Base-by-base conservation (phyloP, 192 early-diverging fungal species). In the Blastocladiella britannica region DNA sequence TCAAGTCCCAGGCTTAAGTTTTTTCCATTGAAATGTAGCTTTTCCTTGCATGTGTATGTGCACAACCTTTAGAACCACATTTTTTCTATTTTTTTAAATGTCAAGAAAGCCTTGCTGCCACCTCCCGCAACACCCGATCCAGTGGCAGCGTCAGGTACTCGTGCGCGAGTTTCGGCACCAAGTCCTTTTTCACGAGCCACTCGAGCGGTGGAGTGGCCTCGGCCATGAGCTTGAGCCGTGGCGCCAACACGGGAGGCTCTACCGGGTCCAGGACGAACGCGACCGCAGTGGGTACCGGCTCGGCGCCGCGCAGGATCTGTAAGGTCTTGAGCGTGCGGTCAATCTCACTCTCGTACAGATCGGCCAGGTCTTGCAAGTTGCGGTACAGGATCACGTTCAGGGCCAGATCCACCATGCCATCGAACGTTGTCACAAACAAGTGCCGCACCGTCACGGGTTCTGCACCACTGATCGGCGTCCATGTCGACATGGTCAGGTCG, bases 131-230 rank as follows among this genome's bases (percentile, higher is more conserved):
- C 4, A 72, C 23, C 54, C 70, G 56, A 37, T 74, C 72, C 23
- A 74, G 51, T 55, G 62, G 60, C 29, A 74, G 25, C 8, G 67
- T 74, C 5, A 74, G 47, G 28, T 60, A 55, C 58, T 65, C 64
- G 58, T 74, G 72, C 28, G 72, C 59, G 26, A 72, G 52, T 8
- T 61, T 70, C 23, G 72, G 72, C 28, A 74, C 43, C 25, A 64
- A 65, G 29, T 70, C 70, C 59, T 65, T 62, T 29, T 65, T 67
- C 22, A 74, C 30, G 27, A 72, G 57, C 72, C 72, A 74, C 57
- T 74, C 72, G n/a, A 74, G 62, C 31, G 72, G 71, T 7, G 72
- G 72, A 2, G 72, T 74, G 5, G 72, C 72, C 56, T 74, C 72
- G 3, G 67, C 72, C 68, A 74, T 68, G 23, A 65, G 52, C 60